phyloP scores from a whole-genome alignment of 1,139 yeast species.

The Diutina rugosa region DNA sequence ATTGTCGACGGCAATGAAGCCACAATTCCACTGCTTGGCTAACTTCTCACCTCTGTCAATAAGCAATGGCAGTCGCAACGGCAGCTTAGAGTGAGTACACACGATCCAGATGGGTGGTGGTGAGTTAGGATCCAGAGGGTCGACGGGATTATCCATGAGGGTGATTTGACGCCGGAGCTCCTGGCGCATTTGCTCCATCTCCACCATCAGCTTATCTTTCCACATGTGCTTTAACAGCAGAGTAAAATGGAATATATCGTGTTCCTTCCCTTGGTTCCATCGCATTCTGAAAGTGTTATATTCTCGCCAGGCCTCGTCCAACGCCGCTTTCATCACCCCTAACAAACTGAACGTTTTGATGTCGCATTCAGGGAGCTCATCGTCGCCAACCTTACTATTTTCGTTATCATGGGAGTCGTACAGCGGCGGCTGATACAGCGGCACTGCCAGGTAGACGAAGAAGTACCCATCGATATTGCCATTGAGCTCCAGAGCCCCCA shows the following conservation, averaged over 20 bases:
- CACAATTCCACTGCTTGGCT: constrained; percentile 50
- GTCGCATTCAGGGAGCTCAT: constrained; percentile 4
- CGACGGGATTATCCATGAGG: constrained; percentile 15
- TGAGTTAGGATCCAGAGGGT: constrained; percentile 34
- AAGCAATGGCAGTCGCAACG: constrained; percentile 43
- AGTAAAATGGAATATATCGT: constrained; percentile 49
- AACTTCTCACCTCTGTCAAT: constrained; percentile 42
- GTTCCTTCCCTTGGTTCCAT: constrained; percentile 54
- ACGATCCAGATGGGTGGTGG: constrained; percentile 60
- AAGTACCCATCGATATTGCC: constrained; percentile 66
- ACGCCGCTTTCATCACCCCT: constrained; percentile 35
- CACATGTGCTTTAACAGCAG: constrained; percentile 38
- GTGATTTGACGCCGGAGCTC: constrained; percentile 7
- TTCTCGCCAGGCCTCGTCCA: constrained; percentile 66
- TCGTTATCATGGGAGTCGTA: constrained; percentile 16
- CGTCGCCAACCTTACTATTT: neutral
- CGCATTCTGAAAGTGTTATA: constrained; percentile 37
- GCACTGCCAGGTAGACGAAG: constrained; percentile 55
- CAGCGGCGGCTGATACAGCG: constrained; percentile 40
- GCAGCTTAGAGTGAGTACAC: constrained; percentile 47
- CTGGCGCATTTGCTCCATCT: constrained; percentile 3
- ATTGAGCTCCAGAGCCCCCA: constrained; percentile 67
- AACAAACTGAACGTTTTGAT: constrained; percentile 33
- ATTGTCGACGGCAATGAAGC: constrained; percentile 46
- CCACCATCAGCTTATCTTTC: neutral